A percentile compares a stretch with the other conserved stretches of the same genome.
These are phyloP conservation scores for Hevea brasiliensis DNA, from an alignment of 345 rosid species.

Conservation along the genomic window DNA sequence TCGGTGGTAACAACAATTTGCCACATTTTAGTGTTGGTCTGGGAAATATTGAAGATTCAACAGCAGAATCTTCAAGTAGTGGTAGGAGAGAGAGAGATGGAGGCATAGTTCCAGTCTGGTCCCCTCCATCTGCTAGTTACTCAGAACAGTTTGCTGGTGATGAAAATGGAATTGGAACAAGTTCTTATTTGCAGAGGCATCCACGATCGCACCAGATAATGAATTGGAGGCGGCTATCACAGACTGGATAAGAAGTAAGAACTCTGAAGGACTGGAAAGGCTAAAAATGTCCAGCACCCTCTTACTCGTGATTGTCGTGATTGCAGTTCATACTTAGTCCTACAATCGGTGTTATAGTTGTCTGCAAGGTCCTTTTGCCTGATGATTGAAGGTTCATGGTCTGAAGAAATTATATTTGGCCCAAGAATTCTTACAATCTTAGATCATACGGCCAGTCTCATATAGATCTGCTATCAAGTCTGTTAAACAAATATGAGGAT, in stretches of 20 bases:
- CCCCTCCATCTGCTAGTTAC: constrained; percentile 64
- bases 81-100: constrained; percentile 82
- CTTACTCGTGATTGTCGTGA: background rate
- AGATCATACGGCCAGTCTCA: background rate
- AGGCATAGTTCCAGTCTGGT: constrained; percentile 93
- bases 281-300: background rate
- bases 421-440: background rate
- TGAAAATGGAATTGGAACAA: constrained; percentile 68
- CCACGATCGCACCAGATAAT: constrained; percentile 75
- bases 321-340: background rate
- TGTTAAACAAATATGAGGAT: background rate
- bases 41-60: constrained; percentile 71
- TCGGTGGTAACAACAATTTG: constrained; percentile 31
- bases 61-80: constrained; percentile 84
- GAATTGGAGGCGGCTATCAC: constrained; percentile 85
- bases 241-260: constrained; percentile 48
- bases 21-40: constrained; percentile 45
- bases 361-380: constrained; percentile 14
- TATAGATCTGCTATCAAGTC: background rate
- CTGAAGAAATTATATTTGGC: constrained; percentile 2
- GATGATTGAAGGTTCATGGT: constrained; percentile 7
- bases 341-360: background rate
- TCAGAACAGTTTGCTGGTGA: constrained; percentile 76
- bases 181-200: constrained; percentile 83
- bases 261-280: background rate